A percentile compares a stretch with the other conserved stretches of the same genome.
phyloP scores from a whole-genome alignment of 257 asterid genomes.

The Capsicum pubescens region DNA sequence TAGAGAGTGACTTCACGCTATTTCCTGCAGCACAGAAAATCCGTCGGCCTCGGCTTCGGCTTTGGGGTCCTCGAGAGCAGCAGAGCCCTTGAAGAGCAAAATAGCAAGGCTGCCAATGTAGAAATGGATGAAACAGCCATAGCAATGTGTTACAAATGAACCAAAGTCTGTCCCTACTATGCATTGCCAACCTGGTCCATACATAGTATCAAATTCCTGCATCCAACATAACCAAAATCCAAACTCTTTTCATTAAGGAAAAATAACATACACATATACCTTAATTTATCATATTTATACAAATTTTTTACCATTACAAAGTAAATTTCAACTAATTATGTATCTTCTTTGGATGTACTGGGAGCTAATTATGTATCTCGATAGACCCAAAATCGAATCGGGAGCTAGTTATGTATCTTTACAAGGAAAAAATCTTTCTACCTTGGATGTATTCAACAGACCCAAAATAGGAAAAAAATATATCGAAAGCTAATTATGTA shows the following conservation, averaged over 20 bases:
- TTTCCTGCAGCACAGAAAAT: slow-evolving; percentile 37
- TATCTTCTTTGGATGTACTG: too few relatives aligned
- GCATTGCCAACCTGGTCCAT: slow-evolving; percentile 91
- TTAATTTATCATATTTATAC: too few relatives aligned
- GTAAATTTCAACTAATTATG: too few relatives aligned
- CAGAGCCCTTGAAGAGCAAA: slow-evolving; percentile 75
- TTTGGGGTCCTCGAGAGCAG: not conserved
- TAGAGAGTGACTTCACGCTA: not conserved
- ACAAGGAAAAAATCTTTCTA: too few relatives aligned
- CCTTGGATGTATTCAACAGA: too few relatives aligned
- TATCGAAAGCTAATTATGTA: too few relatives aligned
- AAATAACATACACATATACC: too few relatives aligned
- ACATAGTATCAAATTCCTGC: slow-evolving; percentile 70
- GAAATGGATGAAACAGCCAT: slow-evolving; percentile 80
- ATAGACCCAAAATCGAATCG: too few relatives aligned
- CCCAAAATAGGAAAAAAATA: too few relatives aligned
- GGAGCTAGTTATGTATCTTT: too few relatives aligned
- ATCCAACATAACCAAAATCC: not conserved
- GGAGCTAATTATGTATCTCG: too few relatives aligned
- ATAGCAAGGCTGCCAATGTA: slow-evolving; percentile 70
- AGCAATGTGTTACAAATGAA: slow-evolving; percentile 88
- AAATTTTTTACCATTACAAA: too few relatives aligned
- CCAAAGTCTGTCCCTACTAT: slow-evolving; percentile 92
- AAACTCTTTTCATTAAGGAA: not conserved
- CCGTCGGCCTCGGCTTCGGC: not conserved